Conservation (phyloP, 129 eudicot species). For the Helianthus tuberosus region DNA sequence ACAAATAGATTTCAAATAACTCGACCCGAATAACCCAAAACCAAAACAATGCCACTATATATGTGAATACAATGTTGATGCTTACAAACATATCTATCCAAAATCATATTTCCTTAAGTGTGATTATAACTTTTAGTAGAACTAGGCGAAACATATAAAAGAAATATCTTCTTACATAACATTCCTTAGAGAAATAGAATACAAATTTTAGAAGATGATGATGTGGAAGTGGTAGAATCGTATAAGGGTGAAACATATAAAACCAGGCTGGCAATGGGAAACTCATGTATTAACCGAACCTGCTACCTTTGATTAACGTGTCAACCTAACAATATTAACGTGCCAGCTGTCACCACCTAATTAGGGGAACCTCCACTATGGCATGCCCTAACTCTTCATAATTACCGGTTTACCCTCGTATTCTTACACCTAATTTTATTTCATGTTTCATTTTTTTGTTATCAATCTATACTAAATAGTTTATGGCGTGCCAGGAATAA, state of each 20-base stretch:
- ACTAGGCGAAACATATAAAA: too few species aligned
- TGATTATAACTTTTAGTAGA: too few species aligned
- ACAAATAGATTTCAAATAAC: too few species aligned
- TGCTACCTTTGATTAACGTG: conserved; percentile 32
- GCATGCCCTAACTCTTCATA: conserved; percentile 18
- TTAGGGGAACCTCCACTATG: conserved; percentile 41
- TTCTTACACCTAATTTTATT: too few species aligned
- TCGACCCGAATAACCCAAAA: too few species aligned
- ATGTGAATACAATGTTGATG: too few species aligned
- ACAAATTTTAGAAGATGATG: conserved; percentile 28
- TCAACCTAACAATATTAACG: conserved; percentile 38
- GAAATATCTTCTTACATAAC: neutral
- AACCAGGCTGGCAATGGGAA: conserved; percentile 42
- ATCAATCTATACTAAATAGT: too few species aligned
- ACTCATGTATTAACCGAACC: conserved; percentile 47
- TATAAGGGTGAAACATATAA: conserved; percentile 31
- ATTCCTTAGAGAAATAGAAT: neutral
- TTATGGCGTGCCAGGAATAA: too few species aligned
- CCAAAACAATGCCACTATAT: too few species aligned
- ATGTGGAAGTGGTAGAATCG: conserved; percentile 26
- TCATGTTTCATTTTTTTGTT: neutral
- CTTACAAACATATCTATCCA: too few species aligned
- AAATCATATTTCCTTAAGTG: too few species aligned
- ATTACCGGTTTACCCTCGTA: conserved; percentile 1
- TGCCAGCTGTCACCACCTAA: conserved; percentile 42